Base-by-base conservation (phyloP, 345 rosid species). In the Luvunga scandens region DNA sequence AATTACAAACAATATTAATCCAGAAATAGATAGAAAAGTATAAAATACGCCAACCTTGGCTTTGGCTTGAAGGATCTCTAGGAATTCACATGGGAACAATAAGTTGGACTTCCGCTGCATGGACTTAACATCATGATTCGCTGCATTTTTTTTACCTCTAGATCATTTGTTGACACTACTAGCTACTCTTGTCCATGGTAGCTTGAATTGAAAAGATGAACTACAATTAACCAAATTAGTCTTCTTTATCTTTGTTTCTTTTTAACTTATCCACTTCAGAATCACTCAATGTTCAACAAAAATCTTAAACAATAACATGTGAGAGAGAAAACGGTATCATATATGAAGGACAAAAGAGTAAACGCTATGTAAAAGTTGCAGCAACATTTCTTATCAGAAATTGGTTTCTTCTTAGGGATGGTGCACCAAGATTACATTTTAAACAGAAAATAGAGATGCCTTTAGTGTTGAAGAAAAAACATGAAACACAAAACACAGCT, bases 81-180 rank as follows among this genome's bases (percentile, higher is more conserved):
- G 34, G 71, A 90, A 92, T 72, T 84, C 84, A 74, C 86, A 91
- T 0, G 89, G 92, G 45, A 71, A 80, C 83, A 91, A 22, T 10
- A 92, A 89, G 72, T 91, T 91, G 66, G 92, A 91, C 72, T 81
- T 89, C 87, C 79, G 85, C 75, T 87, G 90, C 48, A 92, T 83
- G 66, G 84, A 87, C 77, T 88, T 87, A 76, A 90, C 60, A 56
- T 90, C 97, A 77, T 88, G 91, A 77, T 83, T 82, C 63, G 97
- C 94, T 60, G 97, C 97, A 70, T 84, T 90, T 73, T 81, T 89
- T 28, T n/a, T n/a, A 92, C 89, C 25, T 84, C 85, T 14, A 87
- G 85, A 80, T 89, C 88, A 45, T 80, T 86, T 67, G 82, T 81
- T 71, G 87, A 83, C 81, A 87, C 72, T n/a, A 42, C 56, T 65